These are phyloP conservation scores for Trametes cingulata DNA, from an alignment of 768 basidiomycete species.

Conservation along the genomic window DNA sequence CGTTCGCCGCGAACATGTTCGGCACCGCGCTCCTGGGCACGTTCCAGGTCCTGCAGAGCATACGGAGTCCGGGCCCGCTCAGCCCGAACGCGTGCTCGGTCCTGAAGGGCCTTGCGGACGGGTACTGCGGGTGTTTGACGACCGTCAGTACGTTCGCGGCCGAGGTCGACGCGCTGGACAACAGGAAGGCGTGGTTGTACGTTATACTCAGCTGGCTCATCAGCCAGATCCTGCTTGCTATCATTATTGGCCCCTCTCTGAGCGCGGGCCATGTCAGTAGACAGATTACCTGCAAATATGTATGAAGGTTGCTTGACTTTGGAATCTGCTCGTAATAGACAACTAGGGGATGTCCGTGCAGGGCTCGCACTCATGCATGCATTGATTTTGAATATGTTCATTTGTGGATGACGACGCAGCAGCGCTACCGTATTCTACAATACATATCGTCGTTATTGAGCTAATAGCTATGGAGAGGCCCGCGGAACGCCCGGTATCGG, in stretches of 20 bases:
- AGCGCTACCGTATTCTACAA: slow-evolving; percentile 4
- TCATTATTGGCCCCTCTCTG: slow-evolving; percentile 71
- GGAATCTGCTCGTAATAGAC: background rate
- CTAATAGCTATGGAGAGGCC: background rate
- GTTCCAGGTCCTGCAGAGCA: slow-evolving; percentile 71
- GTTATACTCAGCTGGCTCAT: slow-evolving; percentile 63
- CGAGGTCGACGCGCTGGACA: slow-evolving; percentile 63
- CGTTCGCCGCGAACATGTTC: slow-evolving; percentile 69
- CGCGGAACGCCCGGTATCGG: background rate
- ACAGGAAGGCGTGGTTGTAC: slow-evolving; percentile 67
- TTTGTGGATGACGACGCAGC: slow-evolving; percentile 12
- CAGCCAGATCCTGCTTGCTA: slow-evolving; percentile 69
- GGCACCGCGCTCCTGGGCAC: slow-evolving; percentile 84
- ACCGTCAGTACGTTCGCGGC: slow-evolving; percentile 93
- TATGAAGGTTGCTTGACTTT: background rate
- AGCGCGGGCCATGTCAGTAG: slow-evolving; percentile 50
- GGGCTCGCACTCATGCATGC: background rate
- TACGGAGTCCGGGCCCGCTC: slow-evolving; percentile 35
- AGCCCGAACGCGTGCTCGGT: slow-evolving; percentile 64
- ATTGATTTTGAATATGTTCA: background rate
- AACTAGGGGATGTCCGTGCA: too few species aligned
- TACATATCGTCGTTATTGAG: slow-evolving; percentile 7
- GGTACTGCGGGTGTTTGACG: slow-evolving; percentile 93
- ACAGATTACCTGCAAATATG: slow-evolving; percentile 52
- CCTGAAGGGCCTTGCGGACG: slow-evolving; percentile 82